phyloP scores from a whole-genome alignment of 805 yeast species.

The Wickerhamiella musiphila region DNA sequence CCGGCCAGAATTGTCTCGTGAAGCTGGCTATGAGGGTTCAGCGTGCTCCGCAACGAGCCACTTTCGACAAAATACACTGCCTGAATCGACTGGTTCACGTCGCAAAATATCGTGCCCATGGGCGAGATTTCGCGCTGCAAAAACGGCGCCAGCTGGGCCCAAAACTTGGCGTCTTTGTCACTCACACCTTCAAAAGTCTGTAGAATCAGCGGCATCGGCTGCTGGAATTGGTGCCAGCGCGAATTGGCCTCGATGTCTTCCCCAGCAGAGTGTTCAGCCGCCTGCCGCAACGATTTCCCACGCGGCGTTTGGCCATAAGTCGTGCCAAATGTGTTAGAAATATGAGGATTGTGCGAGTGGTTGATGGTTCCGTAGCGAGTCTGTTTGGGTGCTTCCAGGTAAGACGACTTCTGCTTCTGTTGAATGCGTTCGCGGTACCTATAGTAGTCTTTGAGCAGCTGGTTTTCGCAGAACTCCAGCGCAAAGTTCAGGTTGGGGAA shows the following conservation, averaged over 20 bases:
- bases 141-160: slow-evolving; percentile 44
- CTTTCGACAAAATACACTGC: slow-evolving; percentile 39
- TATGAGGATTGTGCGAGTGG: neutral
- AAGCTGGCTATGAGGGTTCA: slow-evolving; percentile 30
- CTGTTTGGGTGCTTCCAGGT: too few relatives aligned
- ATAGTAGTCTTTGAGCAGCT: slow-evolving; percentile 51
- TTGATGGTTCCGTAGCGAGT: neutral
- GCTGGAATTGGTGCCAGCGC: slow-evolving; percentile 24
- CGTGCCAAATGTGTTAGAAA: too few relatives aligned
- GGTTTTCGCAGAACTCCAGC: slow-evolving; percentile 93
- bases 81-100: slow-evolving; percentile 29
- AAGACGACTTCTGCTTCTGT: neutral
- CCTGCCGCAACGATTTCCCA: slow-evolving; percentile 15
- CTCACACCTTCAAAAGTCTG: slow-evolving; percentile 49
- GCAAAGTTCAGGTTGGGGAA: slow-evolving; percentile 73
- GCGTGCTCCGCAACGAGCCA: slow-evolving; percentile 3
- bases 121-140: slow-evolving; percentile 35
- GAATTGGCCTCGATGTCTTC: slow-evolving; percentile 18
- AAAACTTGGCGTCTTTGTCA: slow-evolving; percentile 32
- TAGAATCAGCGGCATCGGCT: slow-evolving; percentile 48
- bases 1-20: slow-evolving; percentile 44
- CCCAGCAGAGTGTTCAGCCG: slow-evolving; percentile 19
- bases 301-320: slow-evolving; percentile 16
- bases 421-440: slow-evolving; percentile 18
- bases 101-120: slow-evolving; percentile 29